Evolutionary conservation across 805 yeast species (phyloP), one percentile per base, ranked within the genome.

Genomic region (Kodamaea hsintzibuensis): DNA sequence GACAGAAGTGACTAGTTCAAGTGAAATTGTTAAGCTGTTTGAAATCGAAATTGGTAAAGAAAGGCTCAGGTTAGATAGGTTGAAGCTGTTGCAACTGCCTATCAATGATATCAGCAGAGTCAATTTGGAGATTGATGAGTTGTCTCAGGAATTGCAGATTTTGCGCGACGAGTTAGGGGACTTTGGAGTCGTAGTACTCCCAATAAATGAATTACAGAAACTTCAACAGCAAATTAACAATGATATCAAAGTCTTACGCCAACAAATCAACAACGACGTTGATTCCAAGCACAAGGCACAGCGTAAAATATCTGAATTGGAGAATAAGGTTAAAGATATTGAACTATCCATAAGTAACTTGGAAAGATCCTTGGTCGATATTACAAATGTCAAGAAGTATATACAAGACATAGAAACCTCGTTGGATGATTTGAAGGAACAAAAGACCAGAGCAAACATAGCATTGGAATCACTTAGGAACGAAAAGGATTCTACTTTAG

Each of bases 241-340:
- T 5, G 70, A 74, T 33, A 66, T 82, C 37, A 83, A 77, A 59
- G 57, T 55, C 0, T 53, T 74, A 7, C 70, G 91, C 48, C 59
- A 59, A 12, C 54, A 53, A 5, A 60, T 73, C 4, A 59, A 61
- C 33, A 71, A 67, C 6, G 62, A 62, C 40, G 58, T 57, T 2
- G 82, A 79, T 18, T 72, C 73, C 7, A 78, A 78, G 57, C 87
- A 83, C 49, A 52, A 62, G 3, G 65, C 67, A 7, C 77, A 80
- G 22, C 73, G 74, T 43, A 82, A 79, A 38, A 52, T 80, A 17
- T 70, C 73, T 7, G 67, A 73, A 12, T 58, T 84, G 18, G 87
- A 85, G 54, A 76, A 71, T 35, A 67, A 68, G 37, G 67, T 84
- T 12, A 83, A 83, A 54, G 89, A 85, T 59, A 76, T 78, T 51